Base-by-base conservation (phyloP, 129 eudicot species). In the Gnaphalium uliginosum region DNA sequence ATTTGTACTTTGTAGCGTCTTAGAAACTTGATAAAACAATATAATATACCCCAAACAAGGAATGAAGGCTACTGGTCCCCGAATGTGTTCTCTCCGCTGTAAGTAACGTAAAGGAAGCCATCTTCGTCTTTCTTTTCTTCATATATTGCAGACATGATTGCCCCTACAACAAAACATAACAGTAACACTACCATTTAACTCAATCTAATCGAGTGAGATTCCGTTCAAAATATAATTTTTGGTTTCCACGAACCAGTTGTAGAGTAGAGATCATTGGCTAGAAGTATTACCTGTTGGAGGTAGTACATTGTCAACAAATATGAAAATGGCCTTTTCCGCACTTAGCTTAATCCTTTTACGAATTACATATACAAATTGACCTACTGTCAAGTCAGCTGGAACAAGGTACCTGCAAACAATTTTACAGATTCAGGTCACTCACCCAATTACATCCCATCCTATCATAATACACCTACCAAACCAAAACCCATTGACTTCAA, bases 311-410 rank as follows among this genome's bases (percentile, higher is more conserved):
- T 90, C 90, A 65, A 90, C 92, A 66, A 93, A 90, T 41, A 93
- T 86, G 77, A 93, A 93, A 25, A 93, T 93, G 4, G 98, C 98
- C 80, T 93, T 93, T 60, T 93, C 98, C 0, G 98, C 96, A 56
- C 96, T 88, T 26, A 93, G 79, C 74, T 93, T 90, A 71, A 93
- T 93, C 86, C 98, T 90, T 41, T 93, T 90, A 50, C 98, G 95
- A 15, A 93, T 85, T 21, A 93, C 98, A 71, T 88, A 93, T 7
- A 93, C 96, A 78, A 93, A 93, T 78, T 93, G 96, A 69, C 98
- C 98, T 8, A 93, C 96, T 0, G 96, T 90, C 89, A 93, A 85
- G 69, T 93, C 98, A 59, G 96, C 94, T 23, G 98, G 98, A 72
- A 93, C 98, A 25, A 93, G 95, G 74, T 90, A 93, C 87, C 96